These are phyloP conservation scores for Candida insectalens DNA, from an alignment of 805 yeast genomes.

Conservation along the genomic window DNA sequence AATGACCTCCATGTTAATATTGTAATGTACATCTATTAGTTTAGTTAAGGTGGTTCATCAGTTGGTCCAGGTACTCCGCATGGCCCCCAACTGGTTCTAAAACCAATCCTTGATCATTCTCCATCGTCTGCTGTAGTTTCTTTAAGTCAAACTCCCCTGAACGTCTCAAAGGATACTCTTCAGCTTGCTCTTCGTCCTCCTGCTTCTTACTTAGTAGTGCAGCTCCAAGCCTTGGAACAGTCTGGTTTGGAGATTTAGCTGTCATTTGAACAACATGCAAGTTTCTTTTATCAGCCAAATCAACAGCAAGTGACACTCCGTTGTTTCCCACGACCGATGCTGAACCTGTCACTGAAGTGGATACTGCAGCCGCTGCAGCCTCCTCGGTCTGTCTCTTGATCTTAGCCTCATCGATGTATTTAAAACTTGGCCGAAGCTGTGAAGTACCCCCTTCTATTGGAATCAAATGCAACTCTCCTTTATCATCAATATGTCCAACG, in stretches of 20 bases:
- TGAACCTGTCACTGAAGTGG: constrained; percentile 23
- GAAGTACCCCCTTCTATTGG: constrained; percentile 53
- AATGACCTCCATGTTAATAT: too few species aligned
- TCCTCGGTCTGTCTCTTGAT: constrained; percentile 29
- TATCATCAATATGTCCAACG: constrained; percentile 24
- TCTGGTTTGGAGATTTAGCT: constrained; percentile 52
- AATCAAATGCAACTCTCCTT: constrained; percentile 48
- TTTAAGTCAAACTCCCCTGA: constrained; percentile 1
- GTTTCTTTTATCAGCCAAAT: neutral
- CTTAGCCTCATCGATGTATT: constrained; percentile 54
- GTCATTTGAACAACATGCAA: constrained; percentile 70
- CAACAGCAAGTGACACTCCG: constrained; percentile 12
- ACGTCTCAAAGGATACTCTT: constrained; percentile 10
- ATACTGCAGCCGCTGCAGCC: constrained; percentile 28
- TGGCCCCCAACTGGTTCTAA: constrained; percentile 18
- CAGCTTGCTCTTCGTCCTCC: constrained; percentile 51
- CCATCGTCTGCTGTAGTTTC: constrained; percentile 2
- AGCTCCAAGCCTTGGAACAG: constrained; percentile 56
- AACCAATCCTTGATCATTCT: constrained; percentile 4
- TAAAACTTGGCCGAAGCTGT: constrained; percentile 76
- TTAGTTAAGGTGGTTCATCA: too few species aligned
- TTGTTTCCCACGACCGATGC: constrained; percentile 23
- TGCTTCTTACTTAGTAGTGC: constrained; percentile 55
- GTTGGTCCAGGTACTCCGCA: constrained; percentile 23
- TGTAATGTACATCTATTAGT: too few species aligned